These are phyloP conservation scores for Piper longum DNA, from an alignment of 164 flowering plant species.

Conservation along the genomic window DNA sequence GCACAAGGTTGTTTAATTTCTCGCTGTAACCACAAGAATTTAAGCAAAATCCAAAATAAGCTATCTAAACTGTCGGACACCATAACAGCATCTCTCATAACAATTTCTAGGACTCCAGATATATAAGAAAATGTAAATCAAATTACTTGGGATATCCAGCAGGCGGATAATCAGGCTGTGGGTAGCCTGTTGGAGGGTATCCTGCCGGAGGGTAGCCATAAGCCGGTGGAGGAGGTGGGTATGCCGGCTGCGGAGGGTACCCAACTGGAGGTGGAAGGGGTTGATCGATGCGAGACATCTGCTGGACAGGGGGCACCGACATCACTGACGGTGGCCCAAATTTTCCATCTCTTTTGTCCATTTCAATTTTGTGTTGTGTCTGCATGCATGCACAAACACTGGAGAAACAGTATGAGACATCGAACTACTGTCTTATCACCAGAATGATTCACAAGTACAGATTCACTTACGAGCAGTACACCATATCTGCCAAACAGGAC, in stretches of 20 bases:
- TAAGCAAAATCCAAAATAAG: no score
- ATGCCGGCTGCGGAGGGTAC: constrained; percentile 28
- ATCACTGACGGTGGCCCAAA: constrained; percentile 30
- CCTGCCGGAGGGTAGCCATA: constrained; percentile 30
- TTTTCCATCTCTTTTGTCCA: constrained; percentile 54
- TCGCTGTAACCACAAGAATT: no score
- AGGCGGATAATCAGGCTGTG: constrained; percentile 18
- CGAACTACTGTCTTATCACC: background rate
- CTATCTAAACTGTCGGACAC: no score
- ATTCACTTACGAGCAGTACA: constrained; percentile 41
- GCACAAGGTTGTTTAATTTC: no score
- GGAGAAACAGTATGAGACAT: constrained; percentile 1
- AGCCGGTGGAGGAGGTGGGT: constrained; percentile 22
- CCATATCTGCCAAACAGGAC: constrained; percentile 29
- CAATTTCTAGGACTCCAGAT: no score
- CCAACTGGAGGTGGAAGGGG: constrained; percentile 32
- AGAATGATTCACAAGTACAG: background rate
- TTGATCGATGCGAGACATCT: constrained; percentile 56
- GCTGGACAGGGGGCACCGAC: constrained; percentile 44
- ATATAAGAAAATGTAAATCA: background rate
- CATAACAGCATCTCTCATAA: no score
- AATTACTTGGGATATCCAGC: constrained; percentile 18
- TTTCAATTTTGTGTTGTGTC: constrained; percentile 62
- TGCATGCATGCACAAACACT: constrained; percentile 73
- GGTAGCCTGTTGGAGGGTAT: constrained; percentile 25